phyloP scores from a whole-genome alignment of 1,284 basidiomycete genomes.

The Malassezia yamatoensis region DNA sequence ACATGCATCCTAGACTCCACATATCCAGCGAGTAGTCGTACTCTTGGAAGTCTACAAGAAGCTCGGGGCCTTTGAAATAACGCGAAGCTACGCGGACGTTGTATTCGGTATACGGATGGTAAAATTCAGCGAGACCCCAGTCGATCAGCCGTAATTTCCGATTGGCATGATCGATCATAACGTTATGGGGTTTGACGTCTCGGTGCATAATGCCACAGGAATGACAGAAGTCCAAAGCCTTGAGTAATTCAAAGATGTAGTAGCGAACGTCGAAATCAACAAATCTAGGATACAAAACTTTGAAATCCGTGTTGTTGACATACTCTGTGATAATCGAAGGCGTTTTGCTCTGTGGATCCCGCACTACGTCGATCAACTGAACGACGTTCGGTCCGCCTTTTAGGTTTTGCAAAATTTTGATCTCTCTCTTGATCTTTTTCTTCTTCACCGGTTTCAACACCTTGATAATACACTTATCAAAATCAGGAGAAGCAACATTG shows the following conservation, averaged over 20 bases:
- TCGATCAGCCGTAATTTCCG: constrained; percentile 91
- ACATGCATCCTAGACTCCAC: constrained; percentile 99
- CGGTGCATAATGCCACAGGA: constrained; percentile 98
- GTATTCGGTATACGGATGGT: constrained; percentile 93
- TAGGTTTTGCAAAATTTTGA: constrained; percentile 94
- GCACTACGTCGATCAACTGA: constrained; percentile 80
- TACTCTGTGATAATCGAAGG: constrained; percentile 97
- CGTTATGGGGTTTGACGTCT: constrained; percentile 97
- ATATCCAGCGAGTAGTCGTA: constrained; percentile 83
- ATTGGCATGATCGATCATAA: constrained; percentile 98
- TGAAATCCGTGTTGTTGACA: constrained; percentile 96
- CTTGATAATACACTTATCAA: constrained; percentile 92
- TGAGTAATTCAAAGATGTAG: constrained; percentile 93
- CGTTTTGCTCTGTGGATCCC: constrained; percentile 83
- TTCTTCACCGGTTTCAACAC: constrained; percentile 98
- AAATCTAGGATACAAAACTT: constrained; percentile 88
- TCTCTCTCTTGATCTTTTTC: constrained; percentile 99
- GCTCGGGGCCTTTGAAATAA: constrained; percentile 96
- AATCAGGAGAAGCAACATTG: constrained; percentile 59
- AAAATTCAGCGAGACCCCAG: constrained; percentile 98
- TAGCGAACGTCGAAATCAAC: constrained; percentile 88
- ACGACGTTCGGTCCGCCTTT: constrained; percentile 86
- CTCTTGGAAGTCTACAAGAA: constrained; percentile 94
- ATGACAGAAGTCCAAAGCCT: constrained; percentile 95
- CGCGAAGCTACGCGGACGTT: constrained; percentile 94